Conservation (phyloP, 495 filamentous ascomycete species). For the Xylaria grammica region DNA sequence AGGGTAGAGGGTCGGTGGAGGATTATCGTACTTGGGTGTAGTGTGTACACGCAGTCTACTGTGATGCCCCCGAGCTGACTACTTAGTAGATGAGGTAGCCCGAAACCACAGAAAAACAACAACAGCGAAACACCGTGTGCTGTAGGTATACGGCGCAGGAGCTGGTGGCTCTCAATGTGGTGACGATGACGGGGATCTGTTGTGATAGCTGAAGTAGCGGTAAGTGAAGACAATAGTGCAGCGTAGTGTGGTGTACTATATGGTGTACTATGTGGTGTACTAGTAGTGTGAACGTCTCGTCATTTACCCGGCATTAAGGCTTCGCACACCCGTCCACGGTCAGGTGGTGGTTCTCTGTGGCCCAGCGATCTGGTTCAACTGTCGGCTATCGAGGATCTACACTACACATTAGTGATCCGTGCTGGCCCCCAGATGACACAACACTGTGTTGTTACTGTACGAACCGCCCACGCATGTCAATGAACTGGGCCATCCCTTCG, state of each 20-base stretch:
- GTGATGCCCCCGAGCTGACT: too few relatives aligned
- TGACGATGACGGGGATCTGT: conserved; percentile 8
- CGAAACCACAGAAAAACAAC: not conserved
- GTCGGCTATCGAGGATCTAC: conserved; percentile 37
- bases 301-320: conserved; percentile 6
- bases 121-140: not conserved
- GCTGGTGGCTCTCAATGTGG: too few relatives aligned
- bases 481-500: not conserved
- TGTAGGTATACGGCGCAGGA: not conserved
- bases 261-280: not conserved
- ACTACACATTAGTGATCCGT: conserved; percentile 12
- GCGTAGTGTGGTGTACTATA: not conserved
- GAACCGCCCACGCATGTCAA: not conserved
- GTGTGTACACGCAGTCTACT: too few relatives aligned
- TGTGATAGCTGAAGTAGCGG: conserved; percentile 24
- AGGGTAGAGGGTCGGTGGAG: not conserved
- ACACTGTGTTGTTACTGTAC: conserved; percentile 20
- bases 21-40: too few relatives aligned
- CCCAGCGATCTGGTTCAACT: conserved; percentile 42
- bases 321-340: conserved; percentile 4
- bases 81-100: too few relatives aligned
- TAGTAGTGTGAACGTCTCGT: conserved; percentile 1
- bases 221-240: conserved; percentile 18
- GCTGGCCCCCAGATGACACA: not conserved
- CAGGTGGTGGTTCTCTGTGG: conserved; percentile 19